These are phyloP conservation scores for Ramaria sp. DNA, from an alignment of 768 basidiomycete species.

Conservation along the genomic window DNA sequence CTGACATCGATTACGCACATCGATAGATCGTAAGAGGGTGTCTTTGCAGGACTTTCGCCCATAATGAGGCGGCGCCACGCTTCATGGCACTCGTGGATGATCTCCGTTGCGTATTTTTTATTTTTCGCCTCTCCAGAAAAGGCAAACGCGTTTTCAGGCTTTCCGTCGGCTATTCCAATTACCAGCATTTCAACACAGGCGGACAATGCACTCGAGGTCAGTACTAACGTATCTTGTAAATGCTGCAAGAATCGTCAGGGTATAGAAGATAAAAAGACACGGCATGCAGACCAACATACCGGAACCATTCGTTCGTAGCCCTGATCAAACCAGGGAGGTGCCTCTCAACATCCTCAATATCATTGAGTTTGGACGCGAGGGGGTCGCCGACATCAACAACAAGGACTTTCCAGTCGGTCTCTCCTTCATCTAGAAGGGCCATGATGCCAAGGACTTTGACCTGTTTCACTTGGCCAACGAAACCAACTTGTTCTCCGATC, in stretches of 20 bases:
- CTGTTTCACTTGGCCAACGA: slow-evolving; percentile 96
- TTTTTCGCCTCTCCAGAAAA: slow-evolving; percentile 99
- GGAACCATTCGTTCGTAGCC: slow-evolving; percentile 99
- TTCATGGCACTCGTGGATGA: slow-evolving; percentile 98
- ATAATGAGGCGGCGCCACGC: slow-evolving; percentile 91
- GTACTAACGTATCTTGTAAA: slow-evolving; percentile 71
- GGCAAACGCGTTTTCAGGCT: slow-evolving; percentile 96
- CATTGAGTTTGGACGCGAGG: slow-evolving; percentile 91
- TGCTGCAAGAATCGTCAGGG: slow-evolving; percentile 33
- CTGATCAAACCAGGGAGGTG: slow-evolving; percentile 95
- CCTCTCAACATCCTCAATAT: slow-evolving; percentile 97
- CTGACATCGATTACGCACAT: slow-evolving; percentile 49
- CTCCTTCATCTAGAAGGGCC: slow-evolving; percentile 98
- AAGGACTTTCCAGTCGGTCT: slow-evolving; percentile 99
- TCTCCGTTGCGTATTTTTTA: slow-evolving; percentile 98
- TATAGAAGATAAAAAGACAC: slow-evolving; percentile 16
- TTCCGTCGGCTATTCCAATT: slow-evolving; percentile 54
- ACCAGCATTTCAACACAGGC: not conserved
- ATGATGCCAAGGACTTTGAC: slow-evolving; percentile 99
- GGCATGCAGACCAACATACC: slow-evolving; percentile 31
- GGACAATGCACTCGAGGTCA: not conserved
- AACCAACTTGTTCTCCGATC: slow-evolving; percentile 97
- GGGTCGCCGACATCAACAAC: slow-evolving; percentile 96
- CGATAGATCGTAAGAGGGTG: slow-evolving; percentile 61
- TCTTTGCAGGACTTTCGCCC: slow-evolving; percentile 71